Evolutionary conservation across 768 basidiomycete genomes (phyloP), one percentile per base, ranked within the genome.

Genomic region (Hericium alpestre): DNA sequence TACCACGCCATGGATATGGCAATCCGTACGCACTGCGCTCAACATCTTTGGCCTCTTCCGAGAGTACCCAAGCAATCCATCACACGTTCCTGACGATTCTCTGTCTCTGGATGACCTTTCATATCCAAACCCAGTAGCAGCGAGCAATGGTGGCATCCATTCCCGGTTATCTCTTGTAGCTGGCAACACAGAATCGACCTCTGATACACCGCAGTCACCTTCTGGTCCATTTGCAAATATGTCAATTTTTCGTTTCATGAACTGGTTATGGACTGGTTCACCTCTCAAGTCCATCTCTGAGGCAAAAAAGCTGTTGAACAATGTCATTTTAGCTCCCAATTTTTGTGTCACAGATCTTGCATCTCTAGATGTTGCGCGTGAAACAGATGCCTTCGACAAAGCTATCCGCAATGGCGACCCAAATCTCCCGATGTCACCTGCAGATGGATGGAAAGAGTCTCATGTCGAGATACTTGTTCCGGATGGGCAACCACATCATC

Each of bases 241-340:
- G 25, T 57, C 67, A 0, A 54, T 56, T 2, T 68, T 63, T 27
- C 63, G 64, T 0, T 67, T 69, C 16, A 61, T 69, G 65, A 16
- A 56, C 4, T 73, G 73, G 72, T 56, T 63, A 4, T 70, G 69
- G 47, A 61, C 61, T 10, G 65, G 69, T 0, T 66, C 64, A 2
- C 64, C 51, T 13, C 22, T 23, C 0, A 73, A 72, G 51, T 70
- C 71, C 2, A 51, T 56, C 2, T 32, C 18, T 0, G 68, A 72
- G 32, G 49, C 70, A 0, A 53, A 72, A 12, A 55, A 54, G 0
- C 64, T 75, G 0, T 66, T 69, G 6, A 38, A 66, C 20, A 57
- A 60, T 1, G 70, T 67, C 13, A 49, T 72, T 6, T 22, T 51
- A 0, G 61, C 64, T 16, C 48, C 52, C 3, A 58, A 59, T 12